Conservation (phyloP, 129 eudicot genomes). For the Ambrosia trifida region DNA sequence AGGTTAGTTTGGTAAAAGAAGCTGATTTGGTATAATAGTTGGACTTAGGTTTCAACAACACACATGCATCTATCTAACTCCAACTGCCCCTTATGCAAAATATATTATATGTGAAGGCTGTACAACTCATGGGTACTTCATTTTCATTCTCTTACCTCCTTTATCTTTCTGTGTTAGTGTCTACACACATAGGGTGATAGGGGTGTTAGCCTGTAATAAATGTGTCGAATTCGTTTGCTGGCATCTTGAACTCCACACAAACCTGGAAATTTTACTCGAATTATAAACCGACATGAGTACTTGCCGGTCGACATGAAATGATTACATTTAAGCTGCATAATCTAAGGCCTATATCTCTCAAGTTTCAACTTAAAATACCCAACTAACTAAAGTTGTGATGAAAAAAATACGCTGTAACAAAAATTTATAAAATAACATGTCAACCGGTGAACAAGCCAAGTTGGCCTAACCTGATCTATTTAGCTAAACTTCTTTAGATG, state of each 20-base stretch:
- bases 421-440: neutral
- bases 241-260: neutral
- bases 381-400: neutral
- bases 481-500: neutral
- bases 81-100: conserved; percentile 39
- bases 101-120: conserved; percentile 34
- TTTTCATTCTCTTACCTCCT: conserved; percentile 12
- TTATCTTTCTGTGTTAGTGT: neutral
- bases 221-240: neutral
- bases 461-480: neutral
- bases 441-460: neutral
- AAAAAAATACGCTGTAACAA: neutral
- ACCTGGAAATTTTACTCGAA: neutral
- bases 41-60: conserved; percentile 38
- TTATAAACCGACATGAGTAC: neutral
- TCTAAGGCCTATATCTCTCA: neutral
- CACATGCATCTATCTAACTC: conserved; percentile 32
- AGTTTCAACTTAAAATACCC: neutral
- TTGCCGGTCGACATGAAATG: neutral
- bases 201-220: neutral
- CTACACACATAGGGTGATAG: neutral
- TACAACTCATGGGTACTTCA: conserved; percentile 27
- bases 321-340: neutral
- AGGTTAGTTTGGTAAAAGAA: conserved; percentile 49
- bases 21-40: conserved; percentile 33